Evolutionary conservation across 768 basidiomycete species (phyloP), one percentile per base, ranked within the genome.

Genomic region (Thelephora ganbajun): DNA sequence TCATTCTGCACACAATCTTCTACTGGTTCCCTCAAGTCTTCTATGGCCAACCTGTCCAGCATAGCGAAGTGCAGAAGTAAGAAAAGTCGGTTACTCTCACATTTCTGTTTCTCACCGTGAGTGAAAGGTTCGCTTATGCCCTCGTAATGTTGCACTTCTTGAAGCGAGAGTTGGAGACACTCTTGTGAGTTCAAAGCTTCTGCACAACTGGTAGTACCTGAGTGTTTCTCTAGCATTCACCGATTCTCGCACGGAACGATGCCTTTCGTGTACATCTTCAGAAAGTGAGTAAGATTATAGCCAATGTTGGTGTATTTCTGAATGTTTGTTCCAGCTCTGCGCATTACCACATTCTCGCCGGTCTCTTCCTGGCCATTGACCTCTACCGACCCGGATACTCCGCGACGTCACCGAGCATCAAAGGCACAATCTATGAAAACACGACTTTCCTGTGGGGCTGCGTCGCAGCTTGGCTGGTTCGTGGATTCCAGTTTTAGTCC

Each of bases 171-270:
- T 62, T 89, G 16, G 96, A 99, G 65, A 92, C 96, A 2, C 49
- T 93, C 3, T 94, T 91, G 87, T 86, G 47, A 48, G 82, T 43
- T 9, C 23, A 18, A n/a, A 4, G 13, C 14, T 26, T 14, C n/a
- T 26, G 52, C 33, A 33, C 2, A 22, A 12, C 13, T 2, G 37
- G 14, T 37, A 22, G 26, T 49, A 20, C 18, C 43, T 56, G 11
- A 45, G 19, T 39, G 7, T 34, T n/a, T 41, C 18, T 42, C 6
- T 18, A 89, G 86, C 57, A 77, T 99, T 1, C 96, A 99, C 61
- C 84, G 88, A 11, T 98, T 97, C 72, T 97, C 92, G 26, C 79
- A 91, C 64, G 85, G 80, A 1, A 96, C 94, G 0, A 94, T 98
- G 86, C 96, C 94, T 1, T 64, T 82, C 49, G 57, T 59, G 50